Evolutionary conservation across 2,329 filamentous ascomycete genomes (phyloP).

Genomic region (Claviceps monticola): DNA sequence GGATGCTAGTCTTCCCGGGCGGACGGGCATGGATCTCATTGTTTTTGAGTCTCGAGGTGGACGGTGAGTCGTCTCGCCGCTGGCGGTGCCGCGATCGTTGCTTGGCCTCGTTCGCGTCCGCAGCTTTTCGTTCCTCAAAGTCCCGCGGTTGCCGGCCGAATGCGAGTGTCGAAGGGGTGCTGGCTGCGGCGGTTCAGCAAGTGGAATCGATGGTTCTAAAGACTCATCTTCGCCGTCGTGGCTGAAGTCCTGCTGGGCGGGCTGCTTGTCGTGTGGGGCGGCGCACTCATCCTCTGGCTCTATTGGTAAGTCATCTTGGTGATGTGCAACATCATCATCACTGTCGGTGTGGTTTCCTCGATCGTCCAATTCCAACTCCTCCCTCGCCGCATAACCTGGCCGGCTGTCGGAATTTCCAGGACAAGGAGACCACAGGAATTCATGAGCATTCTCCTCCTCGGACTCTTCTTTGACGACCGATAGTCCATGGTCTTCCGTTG

Average conservation of each 20-base stretch:
- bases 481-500: constrained; percentile 22
- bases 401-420: constrained; percentile 7
- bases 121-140: constrained; percentile 12
- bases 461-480: constrained; percentile 35
- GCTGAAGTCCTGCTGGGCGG: constrained; percentile 8
- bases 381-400: background rate
- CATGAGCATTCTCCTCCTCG: constrained; percentile 16
- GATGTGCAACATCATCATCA: constrained; percentile 28
- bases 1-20: constrained; percentile 2
- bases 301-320: constrained; percentile 24
- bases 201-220: constrained; percentile 29
- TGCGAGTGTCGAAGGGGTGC: constrained; percentile 39
- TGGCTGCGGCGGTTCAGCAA: constrained; percentile 32
- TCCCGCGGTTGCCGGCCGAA: constrained; percentile 34
- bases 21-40: constrained; percentile 17
- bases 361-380: constrained; percentile 6
- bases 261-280: constrained; percentile 24
- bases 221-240: constrained; percentile 8
- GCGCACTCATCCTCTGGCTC: constrained; percentile 28
- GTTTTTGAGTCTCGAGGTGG: constrained; percentile 14
- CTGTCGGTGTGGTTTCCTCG: constrained; percentile 20
- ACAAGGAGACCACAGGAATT: constrained; percentile 14
- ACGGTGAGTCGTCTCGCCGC: constrained; percentile 31
- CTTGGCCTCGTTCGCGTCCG: constrained; percentile 21
- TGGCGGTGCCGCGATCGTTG: constrained; percentile 30